These are phyloP conservation scores for Colletotrichum shisoi DNA, from an alignment of 2,329 filamentous ascomycete species.

Conservation along the genomic window DNA sequence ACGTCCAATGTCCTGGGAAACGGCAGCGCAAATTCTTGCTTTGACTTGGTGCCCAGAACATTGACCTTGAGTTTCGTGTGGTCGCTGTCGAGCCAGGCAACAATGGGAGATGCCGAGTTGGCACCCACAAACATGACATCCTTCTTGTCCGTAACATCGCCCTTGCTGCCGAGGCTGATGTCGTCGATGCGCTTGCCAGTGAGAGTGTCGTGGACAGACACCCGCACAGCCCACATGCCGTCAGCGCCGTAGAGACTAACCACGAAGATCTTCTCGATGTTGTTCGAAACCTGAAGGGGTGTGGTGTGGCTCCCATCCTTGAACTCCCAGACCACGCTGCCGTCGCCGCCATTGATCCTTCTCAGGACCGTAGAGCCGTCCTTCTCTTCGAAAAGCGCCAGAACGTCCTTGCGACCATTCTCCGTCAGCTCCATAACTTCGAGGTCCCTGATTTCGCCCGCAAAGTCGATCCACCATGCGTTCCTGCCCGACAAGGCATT, in stretches of 20 bases:
- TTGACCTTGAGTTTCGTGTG: slow-evolving; percentile 73
- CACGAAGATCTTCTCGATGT: slow-evolving; percentile 76
- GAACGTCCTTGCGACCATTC: slow-evolving; percentile 70
- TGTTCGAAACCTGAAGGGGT: slow-evolving; percentile 77
- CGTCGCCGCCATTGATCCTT: slow-evolving; percentile 75
- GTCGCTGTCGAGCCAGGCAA: slow-evolving; percentile 75
- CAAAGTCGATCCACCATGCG: slow-evolving; percentile 74
- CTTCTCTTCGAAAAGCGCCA: slow-evolving; percentile 71
- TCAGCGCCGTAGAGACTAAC: slow-evolving; percentile 75
- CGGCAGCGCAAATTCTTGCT: slow-evolving; percentile 62
- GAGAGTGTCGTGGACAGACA: slow-evolving; percentile 74
- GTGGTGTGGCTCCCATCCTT: slow-evolving; percentile 72
- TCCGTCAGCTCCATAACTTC: slow-evolving; percentile 79
- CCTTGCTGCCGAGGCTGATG: slow-evolving; percentile 75
- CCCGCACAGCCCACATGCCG: slow-evolving; percentile 77
- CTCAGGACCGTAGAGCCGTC: slow-evolving; percentile 67
- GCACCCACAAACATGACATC: slow-evolving; percentile 78
- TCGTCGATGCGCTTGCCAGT: slow-evolving; percentile 78
- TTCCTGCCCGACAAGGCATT: slow-evolving; percentile 81
- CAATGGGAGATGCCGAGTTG: slow-evolving; percentile 76
- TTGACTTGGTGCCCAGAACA: slow-evolving; percentile 68
- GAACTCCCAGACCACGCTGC: slow-evolving; percentile 80
- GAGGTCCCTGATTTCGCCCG: slow-evolving; percentile 69
- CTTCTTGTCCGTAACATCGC: slow-evolving; percentile 69
- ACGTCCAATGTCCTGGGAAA: slow-evolving; percentile 57